Evolutionary conservation across 202 grass and related monocot genomes (phyloP).

Genomic region (Carex arenaria): DNA sequence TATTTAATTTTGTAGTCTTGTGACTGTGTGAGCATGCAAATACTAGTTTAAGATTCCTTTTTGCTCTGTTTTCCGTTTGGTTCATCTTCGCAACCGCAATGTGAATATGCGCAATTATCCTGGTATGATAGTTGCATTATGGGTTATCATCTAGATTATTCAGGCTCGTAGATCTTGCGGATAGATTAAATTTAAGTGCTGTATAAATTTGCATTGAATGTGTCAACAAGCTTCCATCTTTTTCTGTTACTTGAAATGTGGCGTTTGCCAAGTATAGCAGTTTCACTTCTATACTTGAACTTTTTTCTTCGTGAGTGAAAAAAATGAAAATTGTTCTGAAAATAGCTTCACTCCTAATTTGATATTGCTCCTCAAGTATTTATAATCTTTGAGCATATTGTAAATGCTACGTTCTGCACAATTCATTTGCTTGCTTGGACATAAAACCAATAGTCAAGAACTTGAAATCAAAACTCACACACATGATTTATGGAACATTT

Average conservation of each 20-base stretch:
- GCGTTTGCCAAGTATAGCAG: too few relatives aligned
- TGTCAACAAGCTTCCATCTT: neutral
- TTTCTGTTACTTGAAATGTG: neutral
- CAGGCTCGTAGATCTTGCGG: neutral
- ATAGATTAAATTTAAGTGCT: neutral
- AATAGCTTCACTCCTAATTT: too few relatives aligned
- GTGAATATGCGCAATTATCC: neutral
- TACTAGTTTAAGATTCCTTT: conserved; percentile 17
- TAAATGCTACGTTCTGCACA: neutral
- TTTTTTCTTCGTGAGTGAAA: too few relatives aligned
- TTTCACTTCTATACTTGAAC: too few relatives aligned
- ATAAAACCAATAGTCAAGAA: neutral
- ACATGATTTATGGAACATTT: neutral
- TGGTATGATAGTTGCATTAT: neutral
- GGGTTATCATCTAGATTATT: neutral
- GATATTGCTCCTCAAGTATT: neutral
- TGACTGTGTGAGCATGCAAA: conserved; percentile 19
- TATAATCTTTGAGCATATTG: neutral
- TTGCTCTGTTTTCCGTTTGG: neutral
- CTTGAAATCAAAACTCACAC: neutral
- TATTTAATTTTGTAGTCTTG: conserved; percentile 26
- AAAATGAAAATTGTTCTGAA: too few relatives aligned
- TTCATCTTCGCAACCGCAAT: neutral
- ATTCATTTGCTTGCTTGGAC: neutral
- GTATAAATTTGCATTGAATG: neutral